phyloP scores from a whole-genome alignment of 2,329 filamentous ascomycete species.

The Zymoseptoria pseudotritici region DNA sequence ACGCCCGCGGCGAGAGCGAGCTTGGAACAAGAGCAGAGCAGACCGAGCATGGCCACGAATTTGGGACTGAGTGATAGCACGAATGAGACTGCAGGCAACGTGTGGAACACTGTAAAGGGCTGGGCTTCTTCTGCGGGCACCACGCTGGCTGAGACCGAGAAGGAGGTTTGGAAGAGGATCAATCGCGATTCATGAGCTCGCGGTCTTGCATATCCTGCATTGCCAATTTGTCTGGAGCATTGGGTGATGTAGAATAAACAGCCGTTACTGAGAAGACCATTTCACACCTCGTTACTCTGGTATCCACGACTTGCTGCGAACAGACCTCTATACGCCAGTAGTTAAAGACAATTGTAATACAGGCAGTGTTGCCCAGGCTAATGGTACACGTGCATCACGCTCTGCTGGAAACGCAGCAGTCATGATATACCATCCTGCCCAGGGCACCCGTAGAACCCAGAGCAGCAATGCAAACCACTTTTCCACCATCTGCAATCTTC shows the following conservation, averaged over 20 bases:
- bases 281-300: background rate
- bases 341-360: slow-evolving; percentile 28
- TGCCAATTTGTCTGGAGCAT: background rate
- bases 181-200: slow-evolving; percentile 19
- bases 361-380: slow-evolving; percentile 25
- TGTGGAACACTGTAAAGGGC: slow-evolving; percentile 35
- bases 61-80: slow-evolving; percentile 15
- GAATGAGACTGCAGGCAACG: slow-evolving; percentile 17
- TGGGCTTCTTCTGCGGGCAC: slow-evolving; percentile 36
- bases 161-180: slow-evolving; percentile 42
- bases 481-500: slow-evolving; percentile 24
- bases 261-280: background rate
- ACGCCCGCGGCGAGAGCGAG: slow-evolving; percentile 28
- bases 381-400: slow-evolving; percentile 24
- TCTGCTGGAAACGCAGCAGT: slow-evolving; percentile 12
- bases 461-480: slow-evolving; percentile 14
- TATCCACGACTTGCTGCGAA: background rate
- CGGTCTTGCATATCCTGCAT: background rate
- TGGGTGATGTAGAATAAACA: background rate
- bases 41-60: slow-evolving; percentile 13
- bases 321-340: slow-evolving; percentile 24
- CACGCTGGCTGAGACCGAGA: slow-evolving; percentile 39
- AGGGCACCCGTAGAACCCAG: slow-evolving; percentile 20
- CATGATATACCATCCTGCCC: slow-evolving; percentile 11
- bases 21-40: slow-evolving; percentile 23